A percentile compares a stretch with the other conserved stretches of the same genome.
These are phyloP conservation scores for Pichia californica DNA, from an alignment of 805 yeast species.

Conservation along the genomic window DNA sequence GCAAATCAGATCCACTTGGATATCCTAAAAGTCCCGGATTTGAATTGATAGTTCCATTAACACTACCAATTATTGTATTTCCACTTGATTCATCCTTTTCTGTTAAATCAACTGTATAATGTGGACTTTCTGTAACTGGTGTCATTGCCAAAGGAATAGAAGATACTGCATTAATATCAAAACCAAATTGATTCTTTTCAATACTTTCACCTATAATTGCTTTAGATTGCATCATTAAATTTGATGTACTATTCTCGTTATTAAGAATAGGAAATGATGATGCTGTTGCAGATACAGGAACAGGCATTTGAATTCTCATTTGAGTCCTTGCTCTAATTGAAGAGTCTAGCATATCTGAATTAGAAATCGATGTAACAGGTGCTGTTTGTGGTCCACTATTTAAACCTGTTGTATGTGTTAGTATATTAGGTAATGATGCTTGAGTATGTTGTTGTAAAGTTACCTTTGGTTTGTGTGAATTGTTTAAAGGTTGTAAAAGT, in stretches of 20 bases:
- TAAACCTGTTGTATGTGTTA: slow-evolving; percentile 2
- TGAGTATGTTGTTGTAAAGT: not conserved
- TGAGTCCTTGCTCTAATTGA: slow-evolving; percentile 42
- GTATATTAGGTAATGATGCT: not conserved
- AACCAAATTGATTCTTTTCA: slow-evolving; percentile 33
- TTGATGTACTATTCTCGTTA: not conserved
- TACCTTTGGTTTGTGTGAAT: slow-evolving; percentile 10
- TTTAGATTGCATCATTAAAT: slow-evolving; percentile 14
- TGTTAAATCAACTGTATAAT: slow-evolving; percentile 6
- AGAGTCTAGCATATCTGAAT: slow-evolving; percentile 22
- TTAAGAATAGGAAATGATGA: not conserved
- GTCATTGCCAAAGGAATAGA: slow-evolving; percentile 68
- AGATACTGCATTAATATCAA: slow-evolving; percentile 60
- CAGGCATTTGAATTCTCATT: slow-evolving; percentile 68
- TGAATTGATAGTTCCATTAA: not conserved
- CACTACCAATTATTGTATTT: not conserved
- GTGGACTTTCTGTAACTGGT: slow-evolving; percentile 58
- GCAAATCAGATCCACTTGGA: not conserved
- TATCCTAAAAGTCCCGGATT: not conserved
- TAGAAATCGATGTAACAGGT: slow-evolving; percentile 16
- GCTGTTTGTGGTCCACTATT: slow-evolving; percentile 27
- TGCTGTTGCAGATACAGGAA: slow-evolving; percentile 39
- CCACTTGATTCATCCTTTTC: slow-evolving; percentile 3
- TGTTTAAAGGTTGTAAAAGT: slow-evolving; percentile 50
- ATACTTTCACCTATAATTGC: slow-evolving; percentile 6